Conservation (phyloP, 768 basidiomycete species). For the Termitomyces sp. region DNA sequence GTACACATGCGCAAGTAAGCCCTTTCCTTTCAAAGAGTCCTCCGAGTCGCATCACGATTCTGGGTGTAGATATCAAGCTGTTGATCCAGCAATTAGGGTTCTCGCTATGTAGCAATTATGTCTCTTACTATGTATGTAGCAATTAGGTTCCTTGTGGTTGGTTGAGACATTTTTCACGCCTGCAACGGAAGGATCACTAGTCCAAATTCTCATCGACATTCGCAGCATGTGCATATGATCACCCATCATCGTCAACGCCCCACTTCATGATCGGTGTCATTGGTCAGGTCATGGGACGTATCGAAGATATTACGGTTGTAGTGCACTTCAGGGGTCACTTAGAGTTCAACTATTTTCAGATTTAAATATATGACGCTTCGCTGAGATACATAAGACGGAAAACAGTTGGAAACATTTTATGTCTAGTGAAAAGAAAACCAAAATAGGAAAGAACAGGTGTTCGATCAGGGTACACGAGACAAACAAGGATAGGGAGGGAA, state of each 20-base stretch:
- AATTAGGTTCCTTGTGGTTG: too few relatives aligned
- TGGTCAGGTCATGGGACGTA: not conserved
- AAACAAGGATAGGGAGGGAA: conserved; percentile 15
- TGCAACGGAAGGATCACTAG: too few relatives aligned
- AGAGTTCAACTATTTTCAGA: not conserved
- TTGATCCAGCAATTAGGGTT: too few relatives aligned
- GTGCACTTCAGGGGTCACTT: not conserved
- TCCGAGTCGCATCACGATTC: too few relatives aligned
- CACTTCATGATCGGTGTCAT: not conserved
- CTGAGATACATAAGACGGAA: not conserved
- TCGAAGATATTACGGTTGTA: too few relatives aligned
- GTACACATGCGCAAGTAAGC: conserved; percentile 5
- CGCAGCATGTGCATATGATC: not conserved
- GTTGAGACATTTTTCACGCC: too few relatives aligned
- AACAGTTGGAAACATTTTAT: not conserved
- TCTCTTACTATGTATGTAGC: too few relatives aligned
- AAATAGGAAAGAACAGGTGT: not conserved
- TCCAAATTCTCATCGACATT: too few relatives aligned
- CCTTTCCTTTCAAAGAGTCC: too few relatives aligned
- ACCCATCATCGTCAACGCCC: not conserved
- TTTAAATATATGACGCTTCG: not conserved
- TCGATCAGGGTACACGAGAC: not conserved
- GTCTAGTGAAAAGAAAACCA: not conserved
- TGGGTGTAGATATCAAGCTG: too few relatives aligned
- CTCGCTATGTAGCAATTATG: too few relatives aligned